Conservation (phyloP, 768 basidiomycete species). For the Russula lepida region DNA sequence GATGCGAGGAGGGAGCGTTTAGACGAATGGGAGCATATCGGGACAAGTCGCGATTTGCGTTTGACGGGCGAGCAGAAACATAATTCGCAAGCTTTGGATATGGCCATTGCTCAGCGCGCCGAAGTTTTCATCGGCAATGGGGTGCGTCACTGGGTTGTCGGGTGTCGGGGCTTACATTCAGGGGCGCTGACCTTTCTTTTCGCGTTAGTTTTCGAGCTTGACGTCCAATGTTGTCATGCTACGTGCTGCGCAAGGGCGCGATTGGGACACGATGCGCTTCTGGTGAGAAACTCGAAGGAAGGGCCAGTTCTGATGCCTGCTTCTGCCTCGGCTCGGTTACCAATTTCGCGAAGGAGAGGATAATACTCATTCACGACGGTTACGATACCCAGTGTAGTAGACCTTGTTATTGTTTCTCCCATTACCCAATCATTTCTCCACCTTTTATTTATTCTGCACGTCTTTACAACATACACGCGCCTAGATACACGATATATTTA, state of each 20-base stretch:
- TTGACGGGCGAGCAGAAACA: conserved; percentile 36
- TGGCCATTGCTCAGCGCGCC: conserved; percentile 39
- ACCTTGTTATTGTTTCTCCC: background rate
- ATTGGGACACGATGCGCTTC: conserved; percentile 7
- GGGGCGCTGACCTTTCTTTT: background rate
- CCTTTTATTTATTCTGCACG: no score
- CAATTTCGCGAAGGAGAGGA: background rate
- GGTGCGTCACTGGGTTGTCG: conserved; percentile 26
- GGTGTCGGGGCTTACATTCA: no score
- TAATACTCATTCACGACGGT: background rate
- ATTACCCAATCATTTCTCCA: no score
- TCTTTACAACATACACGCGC: no score
- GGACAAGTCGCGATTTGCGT: conserved; percentile 34
- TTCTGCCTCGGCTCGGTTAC: background rate
- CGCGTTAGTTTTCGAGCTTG: conserved; percentile 16
- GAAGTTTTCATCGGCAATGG: conserved; percentile 47
- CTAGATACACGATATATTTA: no score
- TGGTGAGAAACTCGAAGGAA: conserved; percentile 6
- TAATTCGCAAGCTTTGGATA: conserved; percentile 42
- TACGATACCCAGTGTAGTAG: background rate
- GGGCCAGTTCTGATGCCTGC: no score
- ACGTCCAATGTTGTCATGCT: conserved; percentile 18
- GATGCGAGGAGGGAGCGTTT: conserved; percentile 1
- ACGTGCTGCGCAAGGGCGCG: conserved; percentile 5
- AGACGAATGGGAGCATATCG: conserved; percentile 33